phyloP scores from a whole-genome alignment of 257 asterid species.

The Solanum clarkiae region DNA sequence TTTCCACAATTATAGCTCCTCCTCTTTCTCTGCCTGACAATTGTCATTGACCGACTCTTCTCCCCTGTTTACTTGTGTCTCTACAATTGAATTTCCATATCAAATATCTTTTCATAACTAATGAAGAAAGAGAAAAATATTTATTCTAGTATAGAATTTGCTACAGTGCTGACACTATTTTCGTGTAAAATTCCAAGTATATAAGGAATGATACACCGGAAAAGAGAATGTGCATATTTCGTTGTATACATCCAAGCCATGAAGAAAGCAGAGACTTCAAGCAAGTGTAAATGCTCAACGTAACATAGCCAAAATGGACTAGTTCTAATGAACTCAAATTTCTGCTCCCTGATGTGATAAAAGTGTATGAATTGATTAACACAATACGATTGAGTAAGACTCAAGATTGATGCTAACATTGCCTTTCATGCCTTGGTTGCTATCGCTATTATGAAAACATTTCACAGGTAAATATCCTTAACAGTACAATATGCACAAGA shows the following conservation, averaged over 20 bases:
- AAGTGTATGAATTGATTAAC: neutral
- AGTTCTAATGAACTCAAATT: neutral
- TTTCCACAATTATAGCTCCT: neutral
- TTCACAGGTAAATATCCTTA: slow-evolving; percentile 2
- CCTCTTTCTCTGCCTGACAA: neutral
- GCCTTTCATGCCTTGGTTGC: slow-evolving; percentile 13
- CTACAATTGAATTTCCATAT: too few species aligned
- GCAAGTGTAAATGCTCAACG: neutral
- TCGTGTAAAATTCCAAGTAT: too few species aligned
- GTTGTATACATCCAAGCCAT: neutral
- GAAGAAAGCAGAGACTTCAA: neutral
- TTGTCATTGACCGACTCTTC: neutral
- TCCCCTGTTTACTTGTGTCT: too few species aligned
- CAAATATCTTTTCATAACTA: too few species aligned
- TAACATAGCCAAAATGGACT: neutral
- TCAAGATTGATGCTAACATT: neutral
- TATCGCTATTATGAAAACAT: slow-evolving; percentile 1
- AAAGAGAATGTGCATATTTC: neutral
- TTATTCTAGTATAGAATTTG: too few species aligned
- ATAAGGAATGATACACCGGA: too few species aligned
- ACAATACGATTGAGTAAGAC: neutral
- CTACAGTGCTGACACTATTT: too few species aligned
- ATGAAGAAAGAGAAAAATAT: too few species aligned
- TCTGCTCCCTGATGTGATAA: slow-evolving; percentile 5
- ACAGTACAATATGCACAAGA: neutral